These are phyloP conservation scores for Hamigera avellanea DNA, from an alignment of 495 filamentous ascomycete genomes.

Conservation along the genomic window DNA sequence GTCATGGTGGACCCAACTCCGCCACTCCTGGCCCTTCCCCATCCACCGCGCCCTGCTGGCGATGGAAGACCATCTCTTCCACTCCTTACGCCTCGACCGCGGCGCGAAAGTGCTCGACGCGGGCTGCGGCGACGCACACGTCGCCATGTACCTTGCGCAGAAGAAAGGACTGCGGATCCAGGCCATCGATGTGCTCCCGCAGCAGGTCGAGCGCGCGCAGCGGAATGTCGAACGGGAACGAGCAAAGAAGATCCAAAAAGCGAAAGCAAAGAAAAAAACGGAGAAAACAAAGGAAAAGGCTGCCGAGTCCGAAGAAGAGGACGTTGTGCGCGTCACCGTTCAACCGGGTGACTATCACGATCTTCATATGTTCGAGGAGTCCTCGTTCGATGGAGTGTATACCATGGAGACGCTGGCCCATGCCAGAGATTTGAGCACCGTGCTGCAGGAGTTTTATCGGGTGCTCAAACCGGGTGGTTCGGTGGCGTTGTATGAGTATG, in stretches of 20 bases:
- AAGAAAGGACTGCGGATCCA: constrained; percentile 23
- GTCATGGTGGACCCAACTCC: too few species aligned
- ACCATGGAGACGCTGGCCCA: constrained; percentile 52
- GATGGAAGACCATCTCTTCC: constrained; percentile 39
- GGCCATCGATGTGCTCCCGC: constrained; percentile 40
- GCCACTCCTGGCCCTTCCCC: constrained; percentile 32
- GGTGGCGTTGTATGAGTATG: constrained; percentile 40
- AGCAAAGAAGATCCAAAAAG: background rate
- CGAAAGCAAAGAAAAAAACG: background rate
- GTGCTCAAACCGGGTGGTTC: constrained; percentile 37
- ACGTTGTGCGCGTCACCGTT: constrained; percentile 28
- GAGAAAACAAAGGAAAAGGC: constrained; percentile 5
- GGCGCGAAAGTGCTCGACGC: constrained; percentile 38
- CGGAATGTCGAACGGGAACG: background rate
- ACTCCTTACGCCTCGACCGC: constrained; percentile 18
- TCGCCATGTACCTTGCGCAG: constrained; percentile 34
- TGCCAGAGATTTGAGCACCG: constrained; percentile 35
- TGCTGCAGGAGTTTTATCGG: constrained; percentile 35
- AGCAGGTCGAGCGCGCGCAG: constrained; percentile 33
- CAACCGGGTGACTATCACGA: constrained; percentile 43
- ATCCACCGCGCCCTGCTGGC: constrained; percentile 22
- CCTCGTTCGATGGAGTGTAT: constrained; percentile 42
- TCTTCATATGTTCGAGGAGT: constrained; percentile 22
- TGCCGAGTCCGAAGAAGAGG: constrained; percentile 20
- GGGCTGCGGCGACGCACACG: constrained; percentile 39